A percentile compares a stretch with the other conserved stretches of the same genome.
Conservation (phyloP, 2,329 filamentous ascomycete genomes). For the Dactylellina drechsleri region DNA sequence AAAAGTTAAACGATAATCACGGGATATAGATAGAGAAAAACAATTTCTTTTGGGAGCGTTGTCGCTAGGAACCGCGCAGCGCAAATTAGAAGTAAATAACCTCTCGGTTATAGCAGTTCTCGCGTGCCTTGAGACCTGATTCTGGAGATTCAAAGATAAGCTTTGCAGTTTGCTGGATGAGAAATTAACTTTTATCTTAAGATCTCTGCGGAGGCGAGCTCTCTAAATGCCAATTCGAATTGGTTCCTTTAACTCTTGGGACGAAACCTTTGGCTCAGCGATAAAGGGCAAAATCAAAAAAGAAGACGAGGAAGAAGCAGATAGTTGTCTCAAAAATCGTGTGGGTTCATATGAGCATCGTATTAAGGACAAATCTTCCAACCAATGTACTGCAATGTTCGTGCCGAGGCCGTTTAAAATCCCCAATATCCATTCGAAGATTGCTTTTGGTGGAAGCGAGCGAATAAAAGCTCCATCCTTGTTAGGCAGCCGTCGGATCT, state of each 20-base stretch:
- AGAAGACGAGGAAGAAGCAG: not conserved
- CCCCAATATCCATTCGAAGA: not conserved
- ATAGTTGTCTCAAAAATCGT: not conserved
- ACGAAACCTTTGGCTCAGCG: not conserved
- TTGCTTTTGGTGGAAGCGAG: slow-evolving; percentile 19
- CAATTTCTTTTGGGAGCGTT: not conserved
- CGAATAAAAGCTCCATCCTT: slow-evolving; percentile 8
- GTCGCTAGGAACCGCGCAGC: not conserved
- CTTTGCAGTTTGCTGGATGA: not conserved
- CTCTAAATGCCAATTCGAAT: not conserved
- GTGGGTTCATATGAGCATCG: not conserved
- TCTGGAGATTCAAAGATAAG: not conserved
- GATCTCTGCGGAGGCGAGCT: not conserved
- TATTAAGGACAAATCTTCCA: not conserved
- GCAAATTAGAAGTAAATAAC: not conserved
- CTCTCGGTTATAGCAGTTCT: not conserved
- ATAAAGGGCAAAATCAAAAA: not conserved
- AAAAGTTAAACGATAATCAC: not conserved
- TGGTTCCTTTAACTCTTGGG: not conserved
- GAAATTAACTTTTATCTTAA: not conserved
- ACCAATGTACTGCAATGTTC: not conserved
- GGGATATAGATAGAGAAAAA: not conserved
- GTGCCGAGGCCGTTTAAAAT: not conserved
- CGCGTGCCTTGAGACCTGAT: not conserved
- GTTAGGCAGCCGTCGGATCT: slow-evolving; percentile 44